Evolutionary conservation across 192 early-diverging fungal genomes (phyloP).

Genomic region (Backusella morwellensis): DNA sequence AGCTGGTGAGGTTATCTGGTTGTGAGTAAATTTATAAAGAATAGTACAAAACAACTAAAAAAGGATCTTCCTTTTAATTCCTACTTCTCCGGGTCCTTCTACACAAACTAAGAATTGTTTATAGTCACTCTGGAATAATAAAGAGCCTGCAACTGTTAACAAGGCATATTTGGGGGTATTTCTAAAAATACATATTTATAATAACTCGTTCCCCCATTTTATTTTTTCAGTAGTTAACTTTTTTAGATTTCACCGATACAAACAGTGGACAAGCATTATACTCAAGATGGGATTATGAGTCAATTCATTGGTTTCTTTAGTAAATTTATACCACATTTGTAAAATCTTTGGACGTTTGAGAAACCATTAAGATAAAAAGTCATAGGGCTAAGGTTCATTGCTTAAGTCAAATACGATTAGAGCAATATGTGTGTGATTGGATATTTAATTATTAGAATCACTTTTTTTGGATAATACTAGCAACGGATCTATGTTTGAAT

Average conservation of each 20-base stretch:
- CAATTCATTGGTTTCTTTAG: background rate
- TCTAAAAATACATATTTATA: background rate
- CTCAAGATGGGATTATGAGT: background rate
- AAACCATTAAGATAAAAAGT: background rate
- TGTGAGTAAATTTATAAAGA: background rate
- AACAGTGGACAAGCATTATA: background rate
- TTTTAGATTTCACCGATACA: background rate
- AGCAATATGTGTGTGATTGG: background rate
- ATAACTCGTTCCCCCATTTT: background rate
- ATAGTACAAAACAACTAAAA: background rate
- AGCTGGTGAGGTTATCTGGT: background rate
- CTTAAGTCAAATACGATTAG: background rate
- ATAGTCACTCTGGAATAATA: background rate
- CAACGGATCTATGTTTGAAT: too few species aligned
- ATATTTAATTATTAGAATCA: background rate
- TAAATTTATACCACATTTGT: background rate
- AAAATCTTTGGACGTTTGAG: background rate
- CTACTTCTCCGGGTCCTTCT: background rate
- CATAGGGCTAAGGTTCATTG: background rate
- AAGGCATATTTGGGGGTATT: background rate
- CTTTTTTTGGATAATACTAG: too few species aligned
- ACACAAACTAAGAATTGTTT: background rate
- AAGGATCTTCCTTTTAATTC: too few species aligned
- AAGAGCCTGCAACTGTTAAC: background rate
- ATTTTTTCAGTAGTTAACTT: background rate